Evolutionary conservation across 768 basidiomycete genomes (phyloP).

Genomic region (Phylloporus arenicola): DNA sequence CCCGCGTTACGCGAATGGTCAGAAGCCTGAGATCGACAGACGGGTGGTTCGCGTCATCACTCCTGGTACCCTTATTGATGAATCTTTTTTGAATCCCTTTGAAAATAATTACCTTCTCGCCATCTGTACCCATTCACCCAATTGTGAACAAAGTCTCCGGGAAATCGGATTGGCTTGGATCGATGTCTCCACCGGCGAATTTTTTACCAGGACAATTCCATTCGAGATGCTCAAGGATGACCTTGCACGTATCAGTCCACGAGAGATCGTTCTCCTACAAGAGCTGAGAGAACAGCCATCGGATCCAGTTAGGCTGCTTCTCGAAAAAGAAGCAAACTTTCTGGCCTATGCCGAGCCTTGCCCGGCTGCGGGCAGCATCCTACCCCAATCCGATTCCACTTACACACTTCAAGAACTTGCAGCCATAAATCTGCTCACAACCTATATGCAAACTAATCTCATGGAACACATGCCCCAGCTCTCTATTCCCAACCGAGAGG

Average conservation of each 20-base stretch:
- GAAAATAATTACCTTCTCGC: slow-evolving; percentile 90
- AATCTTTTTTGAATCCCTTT: slow-evolving; percentile 76
- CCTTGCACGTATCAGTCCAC: slow-evolving; percentile 72
- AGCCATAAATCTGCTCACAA: slow-evolving; percentile 59
- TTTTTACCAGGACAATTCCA: slow-evolving; percentile 65
- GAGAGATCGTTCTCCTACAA: slow-evolving; percentile 70
- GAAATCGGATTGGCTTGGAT: slow-evolving; percentile 83
- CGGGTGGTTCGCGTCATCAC: slow-evolving; percentile 85
- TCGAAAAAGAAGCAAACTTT: slow-evolving; percentile 52
- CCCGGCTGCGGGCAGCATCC: background rate
- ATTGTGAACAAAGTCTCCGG: background rate
- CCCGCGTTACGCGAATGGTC: slow-evolving; percentile 43
- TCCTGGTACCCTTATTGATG: slow-evolving; percentile 91
- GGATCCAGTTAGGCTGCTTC: slow-evolving; percentile 43
- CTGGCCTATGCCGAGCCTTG: slow-evolving; percentile 41
- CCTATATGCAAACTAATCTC: slow-evolving; percentile 61
- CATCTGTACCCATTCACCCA: slow-evolving; percentile 33
- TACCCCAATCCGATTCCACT: slow-evolving; percentile 2
- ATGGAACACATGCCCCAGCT: slow-evolving; percentile 75
- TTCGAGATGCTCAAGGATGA: slow-evolving; percentile 67
- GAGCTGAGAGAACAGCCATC: slow-evolving; percentile 31
- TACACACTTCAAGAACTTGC: slow-evolving; percentile 40
- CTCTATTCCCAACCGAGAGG: slow-evolving; percentile 53
- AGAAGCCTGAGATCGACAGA: slow-evolving; percentile 64
- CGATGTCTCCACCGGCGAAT: slow-evolving; percentile 92